Percentiles rank a stretch among this genome's conserved stretches.
These are phyloP conservation scores for Debaryomyces sp. DNA, from an alignment of 1,139 yeast genomes.

Conservation along the genomic window DNA sequence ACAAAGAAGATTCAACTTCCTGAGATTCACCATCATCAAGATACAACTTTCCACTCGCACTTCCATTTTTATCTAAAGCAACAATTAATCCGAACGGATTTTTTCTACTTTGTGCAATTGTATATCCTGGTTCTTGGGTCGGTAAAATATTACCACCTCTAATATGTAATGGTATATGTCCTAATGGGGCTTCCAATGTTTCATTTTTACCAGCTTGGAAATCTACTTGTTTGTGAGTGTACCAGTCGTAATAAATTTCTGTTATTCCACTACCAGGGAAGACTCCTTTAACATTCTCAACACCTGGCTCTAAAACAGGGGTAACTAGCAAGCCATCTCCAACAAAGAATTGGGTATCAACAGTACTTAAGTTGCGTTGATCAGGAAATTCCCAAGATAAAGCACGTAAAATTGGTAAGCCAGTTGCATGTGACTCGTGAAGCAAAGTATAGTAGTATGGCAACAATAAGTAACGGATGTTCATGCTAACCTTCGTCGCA, in stretches of 20 bases:
- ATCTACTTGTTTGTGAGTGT: conserved; percentile 24
- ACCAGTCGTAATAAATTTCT: conserved; percentile 37
- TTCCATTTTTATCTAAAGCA: conserved; percentile 24
- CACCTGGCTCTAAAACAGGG: conserved; percentile 26
- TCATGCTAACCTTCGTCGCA: conserved; percentile 22
- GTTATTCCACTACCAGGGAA: conserved; percentile 24
- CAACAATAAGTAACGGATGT: conserved; percentile 22
- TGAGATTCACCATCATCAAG: conserved; percentile 32
- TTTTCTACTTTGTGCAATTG: conserved; percentile 29
- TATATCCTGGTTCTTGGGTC: conserved; percentile 33
- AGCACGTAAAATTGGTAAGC: conserved; percentile 24
- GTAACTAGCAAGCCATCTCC: conserved; percentile 28
- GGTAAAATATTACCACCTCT: conserved; percentile 25
- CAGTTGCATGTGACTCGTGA: conserved; percentile 24
- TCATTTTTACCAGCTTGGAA: conserved; percentile 23
- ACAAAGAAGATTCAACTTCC: conserved; percentile 20
- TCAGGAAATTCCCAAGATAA: conserved; percentile 25
- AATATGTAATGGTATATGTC: conserved; percentile 24
- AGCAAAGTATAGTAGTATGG: conserved; percentile 26
- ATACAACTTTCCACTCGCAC: conserved; percentile 23
- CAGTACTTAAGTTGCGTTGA: conserved; percentile 17
- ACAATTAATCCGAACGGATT: conserved; percentile 32
- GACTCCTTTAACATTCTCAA: conserved; percentile 23
- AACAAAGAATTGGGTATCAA: conserved; percentile 25
- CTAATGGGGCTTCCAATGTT: conserved; percentile 25